Conservation (phyloP, 1,284 basidiomycete genomes). For the Fomitopsis betulina region DNA sequence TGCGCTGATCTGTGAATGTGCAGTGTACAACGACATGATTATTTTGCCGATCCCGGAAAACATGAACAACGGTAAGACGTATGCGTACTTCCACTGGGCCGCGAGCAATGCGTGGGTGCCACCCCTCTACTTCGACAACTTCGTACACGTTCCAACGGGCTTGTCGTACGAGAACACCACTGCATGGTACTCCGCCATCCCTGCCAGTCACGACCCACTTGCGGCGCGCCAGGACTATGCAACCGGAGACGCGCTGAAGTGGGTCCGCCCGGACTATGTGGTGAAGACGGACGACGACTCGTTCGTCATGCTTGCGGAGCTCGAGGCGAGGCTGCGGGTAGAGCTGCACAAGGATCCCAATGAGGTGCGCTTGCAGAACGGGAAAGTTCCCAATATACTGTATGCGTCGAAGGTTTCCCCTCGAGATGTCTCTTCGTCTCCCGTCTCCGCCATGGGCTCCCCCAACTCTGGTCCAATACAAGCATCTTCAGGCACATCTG, state of each 20-base stretch:
- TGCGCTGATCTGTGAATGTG: constrained; percentile 4
- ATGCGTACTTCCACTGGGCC: constrained; percentile 87
- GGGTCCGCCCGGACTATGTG: constrained; percentile 85
- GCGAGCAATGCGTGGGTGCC: constrained; percentile 91
- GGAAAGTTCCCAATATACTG: neutral
- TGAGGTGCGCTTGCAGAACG: constrained; percentile 5
- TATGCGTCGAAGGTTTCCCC: neutral
- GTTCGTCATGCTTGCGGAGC: constrained; percentile 90
- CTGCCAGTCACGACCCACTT: constrained; percentile 65
- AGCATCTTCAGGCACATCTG: neutral
- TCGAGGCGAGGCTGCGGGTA: constrained; percentile 81
- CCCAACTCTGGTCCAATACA: neutral
- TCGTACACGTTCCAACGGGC: constrained; percentile 27
- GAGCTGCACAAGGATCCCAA: constrained; percentile 47
- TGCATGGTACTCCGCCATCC: constrained; percentile 40
- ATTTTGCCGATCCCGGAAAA: constrained; percentile 85
- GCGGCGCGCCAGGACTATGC: constrained; percentile 49
- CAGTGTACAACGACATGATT: constrained; percentile 88
- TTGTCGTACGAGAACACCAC: constrained; percentile 63
- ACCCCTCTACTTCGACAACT: constrained; percentile 48
- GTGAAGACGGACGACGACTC: constrained; percentile 94
- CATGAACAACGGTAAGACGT: constrained; percentile 89
- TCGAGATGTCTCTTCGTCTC: neutral
- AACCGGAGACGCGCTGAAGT: constrained; percentile 40
- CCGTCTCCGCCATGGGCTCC: neutral